Evolutionary conservation across 73 alveolate species (phyloP), one percentile per base, ranked within the genome.

Genomic region (Paramecium caudatum): DNA sequence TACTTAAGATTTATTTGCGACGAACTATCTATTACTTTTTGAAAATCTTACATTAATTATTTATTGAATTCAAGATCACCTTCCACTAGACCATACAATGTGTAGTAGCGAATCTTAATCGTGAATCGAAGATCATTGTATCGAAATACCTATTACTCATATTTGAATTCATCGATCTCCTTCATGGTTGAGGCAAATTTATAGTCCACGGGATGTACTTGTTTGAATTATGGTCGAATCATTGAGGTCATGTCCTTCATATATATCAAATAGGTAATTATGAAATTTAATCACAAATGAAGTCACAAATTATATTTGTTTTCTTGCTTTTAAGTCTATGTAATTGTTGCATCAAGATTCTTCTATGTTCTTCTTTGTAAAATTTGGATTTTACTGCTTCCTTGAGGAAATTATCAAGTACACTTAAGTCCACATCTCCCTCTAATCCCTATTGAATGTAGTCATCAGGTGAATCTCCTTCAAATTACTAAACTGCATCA

Each of bases 211-310:
- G 83, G 83, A 65, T 65, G 50, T 30, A 65, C 34, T 33, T 65
- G 39, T 33, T 65, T 36, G 34, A 65, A 65, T 25, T 25, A 32
- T 13, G 83, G 83, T 32, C 33, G 3, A 13, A 33, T 65, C 83
- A 65, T 65, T 30, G 10, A 65, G 16, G 25, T 17, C 3, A 50
- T 47, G 19, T n/a, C n/a, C n/a, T n/a, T n/a, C n/a, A n/a, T 21
- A 55, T 43, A 55, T 1, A 32, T 65, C 83, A 65, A 25, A 25
- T 12, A 1, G 83, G 83, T 36, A 65, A 15, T 65, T 65, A 65
- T 13, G 83, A 36, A 30, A 65, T 36, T 65, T 65, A 43, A 65
- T 65, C 49, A 65, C 83, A 3, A 3, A 65, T 65, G 21, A 65
- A 65, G 34, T 65, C 39, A 4, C 48, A 33, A 10, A 65, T 30